These are phyloP conservation scores for Penicillium psychrosexuale DNA, from an alignment of 2,329 filamentous ascomycete genomes.

Conservation along the genomic window DNA sequence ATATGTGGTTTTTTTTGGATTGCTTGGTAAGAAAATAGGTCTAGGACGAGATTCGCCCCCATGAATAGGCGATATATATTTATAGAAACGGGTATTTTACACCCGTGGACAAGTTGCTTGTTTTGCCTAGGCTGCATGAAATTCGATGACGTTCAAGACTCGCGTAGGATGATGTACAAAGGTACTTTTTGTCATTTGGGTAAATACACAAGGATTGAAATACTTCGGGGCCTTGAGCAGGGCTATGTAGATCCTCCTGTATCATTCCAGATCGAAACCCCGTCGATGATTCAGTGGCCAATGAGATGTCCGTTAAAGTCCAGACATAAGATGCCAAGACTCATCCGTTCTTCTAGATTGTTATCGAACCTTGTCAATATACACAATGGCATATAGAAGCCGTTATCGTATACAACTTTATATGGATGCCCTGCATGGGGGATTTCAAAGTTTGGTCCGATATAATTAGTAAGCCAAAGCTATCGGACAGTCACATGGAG, in stretches of 20 bases:
- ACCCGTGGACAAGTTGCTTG: not conserved
- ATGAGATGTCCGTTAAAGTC: not conserved
- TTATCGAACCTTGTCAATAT: not conserved
- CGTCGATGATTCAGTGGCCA: not conserved
- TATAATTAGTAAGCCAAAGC: not conserved
- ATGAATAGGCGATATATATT: not conserved
- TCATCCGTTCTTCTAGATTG: not conserved
- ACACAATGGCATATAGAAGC: not conserved
- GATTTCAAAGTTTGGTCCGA: not conserved
- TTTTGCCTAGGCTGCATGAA: not conserved
- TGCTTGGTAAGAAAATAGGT: not conserved
- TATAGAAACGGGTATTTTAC: conserved; percentile 1
- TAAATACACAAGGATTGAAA: not conserved
- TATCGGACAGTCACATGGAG: conserved; percentile 2
- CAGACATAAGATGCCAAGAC: not conserved
- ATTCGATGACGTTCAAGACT: not conserved
- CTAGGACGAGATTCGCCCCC: not conserved
- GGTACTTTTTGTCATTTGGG: not conserved
- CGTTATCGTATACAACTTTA: not conserved
- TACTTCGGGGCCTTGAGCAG: not conserved
- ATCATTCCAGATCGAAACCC: conserved; percentile 7
- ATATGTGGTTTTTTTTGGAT: not conserved
- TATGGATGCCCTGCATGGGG: not conserved
- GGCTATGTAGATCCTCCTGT: conserved; percentile 5
- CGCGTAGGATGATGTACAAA: not conserved